Evolutionary conservation across 164 flowering plant species (phyloP).

Genomic region (Echeveria elegans): DNA sequence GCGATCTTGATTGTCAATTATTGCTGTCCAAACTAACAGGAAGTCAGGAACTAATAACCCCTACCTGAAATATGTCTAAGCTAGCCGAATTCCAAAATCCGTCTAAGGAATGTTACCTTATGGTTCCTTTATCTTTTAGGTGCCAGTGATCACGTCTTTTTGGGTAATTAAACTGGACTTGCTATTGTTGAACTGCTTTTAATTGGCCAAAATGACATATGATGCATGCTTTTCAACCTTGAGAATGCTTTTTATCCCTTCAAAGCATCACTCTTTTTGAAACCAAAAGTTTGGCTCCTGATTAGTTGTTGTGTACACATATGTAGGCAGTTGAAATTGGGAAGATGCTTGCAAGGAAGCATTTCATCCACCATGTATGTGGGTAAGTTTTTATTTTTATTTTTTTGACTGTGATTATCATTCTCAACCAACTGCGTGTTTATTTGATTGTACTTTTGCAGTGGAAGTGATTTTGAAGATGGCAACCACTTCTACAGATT

Average conservation of each 20-base stretch:
- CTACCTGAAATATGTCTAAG: too few species aligned
- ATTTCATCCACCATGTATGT: slow-evolving; percentile 78
- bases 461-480: slow-evolving; percentile 80
- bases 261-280: not conserved
- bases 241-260: not conserved
- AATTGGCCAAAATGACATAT: too few species aligned
- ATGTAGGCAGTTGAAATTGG: slow-evolving; percentile 72
- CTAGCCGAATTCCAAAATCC: too few species aligned
- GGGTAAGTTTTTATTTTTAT: slow-evolving; percentile 41
- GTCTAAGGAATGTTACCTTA: too few species aligned
- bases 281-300: not conserved
- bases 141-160: not conserved
- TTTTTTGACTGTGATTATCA: not conserved
- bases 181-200: too few species aligned
- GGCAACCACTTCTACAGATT: slow-evolving; percentile 80
- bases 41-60: too few species aligned
- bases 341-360: slow-evolving; percentile 58
- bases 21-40: too few species aligned
- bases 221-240: too few species aligned
- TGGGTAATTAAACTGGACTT: not conserved
- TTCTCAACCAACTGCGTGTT: not conserved
- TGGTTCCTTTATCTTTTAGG: too few species aligned
- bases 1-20: too few species aligned
- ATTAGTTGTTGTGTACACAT: not conserved
- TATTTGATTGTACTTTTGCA: slow-evolving; percentile 14